Base-by-base conservation (phyloP, 2,329 filamentous ascomycete genomes). In the Pestalotiopsis sp. region DNA sequence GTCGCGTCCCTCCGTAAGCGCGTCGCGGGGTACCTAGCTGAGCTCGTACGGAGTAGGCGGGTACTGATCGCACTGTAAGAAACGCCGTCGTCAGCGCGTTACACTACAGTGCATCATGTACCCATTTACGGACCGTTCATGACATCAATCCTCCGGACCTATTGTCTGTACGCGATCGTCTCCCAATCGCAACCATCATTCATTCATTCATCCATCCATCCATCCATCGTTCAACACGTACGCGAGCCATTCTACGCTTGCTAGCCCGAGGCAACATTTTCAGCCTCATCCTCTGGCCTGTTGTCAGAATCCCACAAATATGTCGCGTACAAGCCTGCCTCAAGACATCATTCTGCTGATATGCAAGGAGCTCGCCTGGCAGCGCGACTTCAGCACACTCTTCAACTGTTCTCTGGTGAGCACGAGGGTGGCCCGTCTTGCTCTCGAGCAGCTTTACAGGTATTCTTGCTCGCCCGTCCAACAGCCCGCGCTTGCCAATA, bases 401-500 rank as follows among this genome's bases (percentile, higher is more conserved):
- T 91, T 87, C 79, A 85, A 82, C 68, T 89, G 88, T 74, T 85
- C 89, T 41, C 82, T 85, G 57, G 78, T 87, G 65, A 87, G 85
- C 71, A 87, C 83, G 71, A 81, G 83, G 67, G 80, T 92, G 58
- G 89, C 89, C 2, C 82, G 83, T 25, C 82, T 90, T 67, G 89
- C 90, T 6, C 78, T 93, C 58, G 85, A 86, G 59, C 84, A 87
- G 70, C 80, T 93, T 4, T 93, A 92, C 76, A 86, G 89, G 89
- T 91, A 79, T 58, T 31, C 6, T 11, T 65, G 52, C 13, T 41
- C 58, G 66, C 9, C 38, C 36, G n/a, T 14, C 12, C 56, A 20
- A 27, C 20, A 49, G 52, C 23, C n/a, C 4, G 12, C 45, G 9
- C 4, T 25, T 14, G 11, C 11, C 36, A 36, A 36, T 36, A 9